Evolutionary conservation across 768 basidiomycete species (phyloP).

Genomic region (Hemileccinum impolitum): DNA sequence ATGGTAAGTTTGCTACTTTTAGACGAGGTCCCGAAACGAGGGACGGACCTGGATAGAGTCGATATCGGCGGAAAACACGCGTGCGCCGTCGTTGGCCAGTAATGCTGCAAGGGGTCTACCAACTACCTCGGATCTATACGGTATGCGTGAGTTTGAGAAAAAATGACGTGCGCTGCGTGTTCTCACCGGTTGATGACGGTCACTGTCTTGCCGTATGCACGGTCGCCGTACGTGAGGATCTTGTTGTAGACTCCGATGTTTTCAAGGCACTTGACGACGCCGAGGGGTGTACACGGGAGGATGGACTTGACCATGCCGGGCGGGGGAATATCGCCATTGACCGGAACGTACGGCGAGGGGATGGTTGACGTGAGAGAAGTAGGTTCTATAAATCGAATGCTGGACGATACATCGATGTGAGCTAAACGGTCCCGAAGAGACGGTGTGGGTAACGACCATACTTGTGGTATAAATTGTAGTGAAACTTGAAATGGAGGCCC

Average conservation of each 20-base stretch:
- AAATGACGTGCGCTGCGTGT: not conserved
- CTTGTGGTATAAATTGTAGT: conserved; percentile 95
- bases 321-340: conserved; percentile 62
- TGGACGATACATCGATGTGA: conserved; percentile 35
- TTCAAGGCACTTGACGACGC: conserved; percentile 94
- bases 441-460: conserved; percentile 32
- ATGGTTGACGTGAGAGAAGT: conserved; percentile 55
- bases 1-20: not conserved
- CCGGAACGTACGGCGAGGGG: conserved; percentile 30
- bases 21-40: not conserved
- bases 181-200: conserved; percentile 90
- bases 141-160: conserved; percentile 2
- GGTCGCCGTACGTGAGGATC: conserved; percentile 89
- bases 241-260: conserved; percentile 89
- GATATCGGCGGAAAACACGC: conserved; percentile 93
- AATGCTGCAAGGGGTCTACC: conserved; percentile 95
- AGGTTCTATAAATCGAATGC: conserved; percentile 90
- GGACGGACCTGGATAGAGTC: conserved; percentile 76
- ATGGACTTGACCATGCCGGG: conserved; percentile 92
- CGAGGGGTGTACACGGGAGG: conserved; percentile 95
- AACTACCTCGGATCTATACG: conserved; percentile 85
- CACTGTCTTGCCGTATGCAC: conserved; percentile 89
- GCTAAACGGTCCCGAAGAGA: not conserved
- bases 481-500: conserved; percentile 94
- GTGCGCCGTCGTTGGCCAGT: conserved; percentile 93